Percentiles rank a stretch among this genome's conserved stretches.
Conservation (phyloP, 148 eudicot species). For the Silene conica region DNA sequence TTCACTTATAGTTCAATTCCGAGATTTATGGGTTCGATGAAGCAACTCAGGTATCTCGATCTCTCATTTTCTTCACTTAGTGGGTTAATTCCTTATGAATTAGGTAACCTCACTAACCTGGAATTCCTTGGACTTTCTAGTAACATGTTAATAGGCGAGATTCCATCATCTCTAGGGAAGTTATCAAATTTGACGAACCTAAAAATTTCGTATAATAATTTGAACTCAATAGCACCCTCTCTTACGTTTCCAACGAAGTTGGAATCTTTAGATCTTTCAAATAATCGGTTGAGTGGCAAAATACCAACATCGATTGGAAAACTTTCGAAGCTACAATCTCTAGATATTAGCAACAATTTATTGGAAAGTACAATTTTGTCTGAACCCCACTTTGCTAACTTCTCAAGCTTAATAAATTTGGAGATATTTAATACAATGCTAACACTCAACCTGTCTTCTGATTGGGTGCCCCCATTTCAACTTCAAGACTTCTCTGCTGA, state of each 20-base stretch:
- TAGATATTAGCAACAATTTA: neutral
- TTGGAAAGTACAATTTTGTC: slow-evolving; percentile 13
- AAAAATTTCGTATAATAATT: too few relatives aligned
- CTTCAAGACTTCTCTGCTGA: neutral
- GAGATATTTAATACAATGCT: slow-evolving; percentile 10
- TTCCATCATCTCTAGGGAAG: too few relatives aligned
- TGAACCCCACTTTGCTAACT: slow-evolving; percentile 15
- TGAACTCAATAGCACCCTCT: too few relatives aligned
- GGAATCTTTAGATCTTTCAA: too few relatives aligned
- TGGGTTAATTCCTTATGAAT: neutral
- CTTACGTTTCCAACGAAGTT: too few relatives aligned
- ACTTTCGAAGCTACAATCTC: neutral
- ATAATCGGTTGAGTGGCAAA: neutral
- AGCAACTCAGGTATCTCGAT: neutral
- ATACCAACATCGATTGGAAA: neutral
- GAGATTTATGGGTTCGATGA: slow-evolving; percentile 11
- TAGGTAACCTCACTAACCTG: slow-evolving; percentile 16
- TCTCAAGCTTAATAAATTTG: slow-evolving; percentile 3
- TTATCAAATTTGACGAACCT: too few relatives aligned
- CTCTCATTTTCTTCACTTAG: neutral
- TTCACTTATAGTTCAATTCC: slow-evolving; percentile 2
- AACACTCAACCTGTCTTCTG: slow-evolving; percentile 13
- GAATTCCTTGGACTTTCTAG: neutral
- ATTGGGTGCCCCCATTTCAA: slow-evolving; percentile 29
- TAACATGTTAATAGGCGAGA: neutral